Percentiles rank a stretch among this genome's conserved stretches.
Evolutionary conservation across 1,284 basidiomycete genomes (phyloP).

Genomic region (Rhodotorula sp.): DNA sequence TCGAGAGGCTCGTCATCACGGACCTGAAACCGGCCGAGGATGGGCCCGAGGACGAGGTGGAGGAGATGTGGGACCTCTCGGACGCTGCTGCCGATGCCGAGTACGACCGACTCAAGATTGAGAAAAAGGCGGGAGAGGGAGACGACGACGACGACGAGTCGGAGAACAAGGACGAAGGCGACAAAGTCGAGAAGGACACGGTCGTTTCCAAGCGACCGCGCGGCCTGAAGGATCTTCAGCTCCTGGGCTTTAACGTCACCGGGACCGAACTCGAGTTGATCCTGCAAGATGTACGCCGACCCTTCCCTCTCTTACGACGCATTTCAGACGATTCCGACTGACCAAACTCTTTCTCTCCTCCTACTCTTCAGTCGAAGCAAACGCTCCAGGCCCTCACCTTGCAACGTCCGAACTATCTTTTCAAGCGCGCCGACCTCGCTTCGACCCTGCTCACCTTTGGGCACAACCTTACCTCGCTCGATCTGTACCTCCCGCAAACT

Average conservation of each 20-base stretch:
- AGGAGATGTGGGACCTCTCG: slow-evolving; percentile 19
- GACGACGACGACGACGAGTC: background rate
- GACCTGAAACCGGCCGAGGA: slow-evolving; percentile 9
- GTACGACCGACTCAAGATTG: background rate
- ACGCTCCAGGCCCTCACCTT: slow-evolving; percentile 15
- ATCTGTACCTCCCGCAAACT: slow-evolving; percentile 4
- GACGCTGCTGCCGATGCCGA: slow-evolving; percentile 9
- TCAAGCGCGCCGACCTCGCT: slow-evolving; percentile 19
- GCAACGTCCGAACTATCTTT: background rate
- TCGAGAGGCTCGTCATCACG: slow-evolving; percentile 18
- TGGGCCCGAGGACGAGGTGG: slow-evolving; percentile 11
- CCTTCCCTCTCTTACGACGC: background rate
- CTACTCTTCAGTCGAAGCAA: slow-evolving; percentile 13
- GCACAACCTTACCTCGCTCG: slow-evolving; percentile 22
- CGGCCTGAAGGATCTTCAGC: slow-evolving; percentile 20
- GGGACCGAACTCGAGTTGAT: slow-evolving; percentile 8
- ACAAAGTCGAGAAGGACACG: background rate
- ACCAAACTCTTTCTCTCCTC: background rate
- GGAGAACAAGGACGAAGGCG: background rate
- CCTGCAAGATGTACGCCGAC: slow-evolving; percentile 19
- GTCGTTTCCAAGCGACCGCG: background rate
- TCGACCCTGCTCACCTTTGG: slow-evolving; percentile 24
- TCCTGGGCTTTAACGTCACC: slow-evolving; percentile 9
- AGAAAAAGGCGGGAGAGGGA: background rate
- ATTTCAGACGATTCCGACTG: background rate